Evolutionary conservation across 2,329 filamentous ascomycete genomes (phyloP).

Genomic region (Clonostachys byssicola): DNA sequence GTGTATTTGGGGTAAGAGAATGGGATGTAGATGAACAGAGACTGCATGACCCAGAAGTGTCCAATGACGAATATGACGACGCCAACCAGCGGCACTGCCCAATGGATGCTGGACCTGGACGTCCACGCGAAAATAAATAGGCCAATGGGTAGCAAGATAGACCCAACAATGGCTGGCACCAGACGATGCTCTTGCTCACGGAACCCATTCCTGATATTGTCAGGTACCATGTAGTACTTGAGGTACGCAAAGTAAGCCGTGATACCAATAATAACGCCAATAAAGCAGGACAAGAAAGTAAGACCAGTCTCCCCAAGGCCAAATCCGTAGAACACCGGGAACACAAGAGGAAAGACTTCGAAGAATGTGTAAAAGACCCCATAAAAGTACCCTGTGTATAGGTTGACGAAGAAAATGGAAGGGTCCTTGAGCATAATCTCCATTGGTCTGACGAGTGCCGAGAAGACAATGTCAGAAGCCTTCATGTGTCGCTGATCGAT

Average conservation of each 20-base stretch:
- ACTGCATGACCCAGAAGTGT: slow-evolving; percentile 17
- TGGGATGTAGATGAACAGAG: slow-evolving; percentile 29
- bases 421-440: slow-evolving; percentile 30
- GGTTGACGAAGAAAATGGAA: slow-evolving; percentile 32
- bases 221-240: background rate
- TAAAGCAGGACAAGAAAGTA: slow-evolving; percentile 33
- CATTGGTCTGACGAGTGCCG: slow-evolving; percentile 28
- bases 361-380: slow-evolving; percentile 41
- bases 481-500: slow-evolving; percentile 45
- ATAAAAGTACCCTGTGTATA: slow-evolving; percentile 35
- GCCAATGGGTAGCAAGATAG: slow-evolving; percentile 24
- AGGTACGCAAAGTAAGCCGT: slow-evolving; percentile 15
- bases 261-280: slow-evolving; percentile 28
- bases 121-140: slow-evolving; percentile 34
- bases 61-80: slow-evolving; percentile 24
- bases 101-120: slow-evolving; percentile 13
- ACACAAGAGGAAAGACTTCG: slow-evolving; percentile 42
- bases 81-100: slow-evolving; percentile 28
- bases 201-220: slow-evolving; percentile 17
- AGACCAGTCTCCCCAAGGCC: slow-evolving; percentile 32
- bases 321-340: slow-evolving; percentile 35
- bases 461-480: slow-evolving; percentile 31
- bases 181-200: slow-evolving; percentile 6
- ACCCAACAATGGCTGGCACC: slow-evolving; percentile 28
- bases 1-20: slow-evolving; percentile 40